Evolutionary conservation across 78 protist genomes (phyloP), one percentile per base, ranked within the genome.

Genomic region (Speleostelium caveatum): DNA sequence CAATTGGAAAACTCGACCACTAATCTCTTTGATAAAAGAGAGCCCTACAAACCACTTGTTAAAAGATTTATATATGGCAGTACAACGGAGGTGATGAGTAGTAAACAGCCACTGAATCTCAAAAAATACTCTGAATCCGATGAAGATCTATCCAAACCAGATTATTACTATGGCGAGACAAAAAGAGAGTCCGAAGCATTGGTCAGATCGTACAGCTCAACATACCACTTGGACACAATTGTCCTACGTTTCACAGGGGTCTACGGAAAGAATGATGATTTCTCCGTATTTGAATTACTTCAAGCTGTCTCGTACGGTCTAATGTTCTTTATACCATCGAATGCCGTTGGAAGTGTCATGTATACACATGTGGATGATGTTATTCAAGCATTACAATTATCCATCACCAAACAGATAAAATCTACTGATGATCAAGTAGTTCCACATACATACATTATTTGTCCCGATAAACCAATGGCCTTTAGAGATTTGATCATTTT

Each of bases 51-150:
- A n/a, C 56, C 53, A 45, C 8, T 73, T 24, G 69, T 83, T 3
- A 59, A 72, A 42, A 83, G 91, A 62, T 83, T 83, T 60, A 83
- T 83, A 58, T 83, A 83, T 60, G n/a, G 28, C 16, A 69, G 79
- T 26, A 24, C 79, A 24, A 83, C 91, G 1, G 91, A 83, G 59
- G 39, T 79, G 0, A 83, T 83, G 91, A 79, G 91, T 5, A 75
- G 91, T 3, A 72, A 72, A 26, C 30, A 72, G 51, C 67, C 67
- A 21, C 41, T 59, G 7, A 49, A 28, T 49, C 10, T 38, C n/a
- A n/a, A n/a, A n/a, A n/a, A n/a, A n/a, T 6, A 14, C 6, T 73
- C 78, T 35, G 73, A 56, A 24, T 45, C 41, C 16, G 75, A 74
- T 35, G 66, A 67, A n/a, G 72, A 45, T 16, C 49, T 36, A 17